Evolutionary conservation across 257 asterid genomes (phyloP), one percentile per base, ranked within the genome.

Genomic region (Petrea volubilis): DNA sequence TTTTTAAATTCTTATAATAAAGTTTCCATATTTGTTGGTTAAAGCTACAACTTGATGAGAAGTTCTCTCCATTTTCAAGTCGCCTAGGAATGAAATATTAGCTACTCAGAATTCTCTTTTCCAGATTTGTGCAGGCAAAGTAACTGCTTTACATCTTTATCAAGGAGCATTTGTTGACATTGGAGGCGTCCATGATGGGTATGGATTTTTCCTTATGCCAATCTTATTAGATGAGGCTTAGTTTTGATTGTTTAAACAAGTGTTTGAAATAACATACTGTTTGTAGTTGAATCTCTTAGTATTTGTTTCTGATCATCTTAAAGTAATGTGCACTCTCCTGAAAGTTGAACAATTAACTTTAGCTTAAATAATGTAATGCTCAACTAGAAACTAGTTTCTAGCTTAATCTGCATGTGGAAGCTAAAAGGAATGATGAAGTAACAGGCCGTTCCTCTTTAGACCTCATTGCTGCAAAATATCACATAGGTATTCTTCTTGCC

Each of bases 141-240:
- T 94, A 76, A 86, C 88, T 53, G 96, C 96, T 20, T 64, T 93
- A 69, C 97, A 93, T 71, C 98, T 93, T 70, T 89, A 93, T 77
- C 98, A 93, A 87, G 98, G 98, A 82, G 98, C 98, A 49, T 93
- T 93, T 80, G 97, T 93, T 11, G 98, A 93, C 82, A 86, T 93
- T 63, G 98, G 98, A 67, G 91, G 98, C 33, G 98, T 93, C 67
- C 86, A 91, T 76, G 98, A 91, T 71, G 98, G 98, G 98, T 93
- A 80, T 77, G 83, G 71, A 20, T 74, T 70, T 14, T 82, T 78
- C 33, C 59, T 47, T 24, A 4, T 64, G 66, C 21, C 52, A 13
- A 20, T 55, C 18, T 64, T 18, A 21, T 64, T 18, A 34, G 51
- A 50, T 43, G 66, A 33, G 66, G n/a, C 64, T 31, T 38, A 15